Evolutionary conservation across 2,329 filamentous ascomycete genomes (phyloP).

Genomic region (Calonectria pteridis): DNA sequence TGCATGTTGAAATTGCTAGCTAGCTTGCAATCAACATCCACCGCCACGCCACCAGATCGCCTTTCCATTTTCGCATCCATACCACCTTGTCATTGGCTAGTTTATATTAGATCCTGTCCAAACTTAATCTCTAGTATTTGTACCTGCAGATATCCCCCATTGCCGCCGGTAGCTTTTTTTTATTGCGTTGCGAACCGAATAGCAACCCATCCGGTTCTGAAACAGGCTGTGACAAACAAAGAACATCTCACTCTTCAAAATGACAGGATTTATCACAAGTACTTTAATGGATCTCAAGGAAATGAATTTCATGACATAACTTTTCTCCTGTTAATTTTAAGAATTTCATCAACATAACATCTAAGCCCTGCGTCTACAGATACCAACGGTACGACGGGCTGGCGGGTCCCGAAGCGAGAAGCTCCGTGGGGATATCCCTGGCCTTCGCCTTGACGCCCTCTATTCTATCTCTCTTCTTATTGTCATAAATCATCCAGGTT

Average conservation of each 20-base stretch:
- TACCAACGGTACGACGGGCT: slow-evolving; percentile 25
- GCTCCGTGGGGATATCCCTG: slow-evolving; percentile 24
- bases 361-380: background rate
- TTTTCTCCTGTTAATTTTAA: background rate
- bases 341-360: background rate
- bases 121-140: background rate
- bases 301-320: background rate
- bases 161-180: background rate
- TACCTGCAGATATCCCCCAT: background rate
- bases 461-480: slow-evolving; percentile 16
- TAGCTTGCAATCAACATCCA: background rate
- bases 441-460: slow-evolving; percentile 22
- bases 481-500: slow-evolving; percentile 24
- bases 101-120: background rate
- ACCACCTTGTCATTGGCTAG: background rate
- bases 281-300: background rate
- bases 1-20: background rate
- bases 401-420: slow-evolving; percentile 19
- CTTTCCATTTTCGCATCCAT: background rate
- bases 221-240: background rate
- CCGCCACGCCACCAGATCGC: background rate
- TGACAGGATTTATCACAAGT: background rate
- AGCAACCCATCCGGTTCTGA: too few relatives aligned
- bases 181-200: background rate
- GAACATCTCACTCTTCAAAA: background rate